A percentile compares a stretch with the other conserved stretches of the same genome.
phyloP scores from a whole-genome alignment of 2,329 filamentous ascomycete species.

The Aspergillus proliferans region DNA sequence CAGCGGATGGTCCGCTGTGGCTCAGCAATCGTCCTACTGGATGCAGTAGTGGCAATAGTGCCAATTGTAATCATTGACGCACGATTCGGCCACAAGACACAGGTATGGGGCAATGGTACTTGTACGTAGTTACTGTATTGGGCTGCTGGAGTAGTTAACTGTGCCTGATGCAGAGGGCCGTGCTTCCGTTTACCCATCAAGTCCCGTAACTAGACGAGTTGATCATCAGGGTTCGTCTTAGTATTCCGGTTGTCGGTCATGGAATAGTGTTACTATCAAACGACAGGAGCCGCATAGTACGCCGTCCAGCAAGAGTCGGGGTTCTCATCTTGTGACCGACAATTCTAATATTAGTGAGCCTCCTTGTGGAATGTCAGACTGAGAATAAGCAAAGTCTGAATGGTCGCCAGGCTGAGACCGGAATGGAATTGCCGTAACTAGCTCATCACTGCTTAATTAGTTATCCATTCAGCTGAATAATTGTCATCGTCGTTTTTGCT shows the following conservation, averaged over 20 bases:
- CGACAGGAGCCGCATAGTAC: too few species aligned
- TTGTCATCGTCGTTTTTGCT: neutral
- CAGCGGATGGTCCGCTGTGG: neutral
- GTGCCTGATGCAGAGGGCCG: neutral
- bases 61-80: neutral
- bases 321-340: too few species aligned
- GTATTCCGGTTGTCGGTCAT: too few species aligned
- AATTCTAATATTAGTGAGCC: too few species aligned
- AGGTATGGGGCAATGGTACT: too few species aligned
- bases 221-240: neutral
- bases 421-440: too few species aligned
- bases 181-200: neutral
- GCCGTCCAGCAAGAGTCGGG: too few species aligned
- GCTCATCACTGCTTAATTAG: neutral
- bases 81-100: neutral
- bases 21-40: neutral
- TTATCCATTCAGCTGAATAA: neutral
- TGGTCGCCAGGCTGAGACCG: too few species aligned
- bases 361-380: too few species aligned
- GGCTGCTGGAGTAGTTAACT: too few species aligned
- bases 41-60: neutral
- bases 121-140: neutral
- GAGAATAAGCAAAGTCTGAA: too few species aligned
- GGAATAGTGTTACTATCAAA: too few species aligned
- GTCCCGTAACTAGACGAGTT: neutral